Evolutionary conservation across 352 stramenopile genomes (phyloP), one percentile per base, ranked within the genome.

Genomic region (Phytopythium aichiense): DNA sequence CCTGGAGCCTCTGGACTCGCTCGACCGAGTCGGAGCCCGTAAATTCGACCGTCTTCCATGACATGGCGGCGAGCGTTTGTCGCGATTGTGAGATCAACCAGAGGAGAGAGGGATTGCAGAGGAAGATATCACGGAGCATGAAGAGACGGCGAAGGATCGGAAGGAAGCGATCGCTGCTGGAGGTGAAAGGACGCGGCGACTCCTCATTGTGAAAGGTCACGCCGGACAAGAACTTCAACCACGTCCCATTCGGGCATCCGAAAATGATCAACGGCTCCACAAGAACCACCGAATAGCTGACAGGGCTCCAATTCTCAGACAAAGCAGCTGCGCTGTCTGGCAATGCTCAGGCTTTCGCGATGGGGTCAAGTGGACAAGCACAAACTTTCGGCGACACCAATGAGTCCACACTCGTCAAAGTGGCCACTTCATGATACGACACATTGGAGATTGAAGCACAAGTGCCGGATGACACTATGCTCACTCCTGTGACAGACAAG

Each of bases 1-100:
- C 59, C 51, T 90, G 84, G 9, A 91, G 67, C 13, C 68, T 58
- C 7, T 79, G 69, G 55, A 91, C 33, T 1, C 84, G 79, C 54
- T 80, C 71, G 20, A 74, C 71, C 25, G 80, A 89, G 54, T 92
- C 77, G 58, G 51, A 73, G 18, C 77, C 83, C 7, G 65, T 72
- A 57, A 83, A 92, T 53, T 85, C 77, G 25, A 84, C 58, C 42
- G 82, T 62, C 46, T 76, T 82, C 73, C 75, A 82, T 48, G 61
- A 69, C 79, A 89, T 87, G 15, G 11, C 42, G 23, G 9, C 30
- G 28, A 42, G 25, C 23, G 37, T 38, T 20, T 13, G 20, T 43
- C 18, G 25, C 23, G 28, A n/a, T 1, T 43, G 7, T 58, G 13
- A 7, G 0, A 2, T 25, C 43, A 50, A 50, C 4, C 6, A 50